phyloP scores from a whole-genome alignment of 1,284 basidiomycete genomes.

The Fomitopsis betulina region DNA sequence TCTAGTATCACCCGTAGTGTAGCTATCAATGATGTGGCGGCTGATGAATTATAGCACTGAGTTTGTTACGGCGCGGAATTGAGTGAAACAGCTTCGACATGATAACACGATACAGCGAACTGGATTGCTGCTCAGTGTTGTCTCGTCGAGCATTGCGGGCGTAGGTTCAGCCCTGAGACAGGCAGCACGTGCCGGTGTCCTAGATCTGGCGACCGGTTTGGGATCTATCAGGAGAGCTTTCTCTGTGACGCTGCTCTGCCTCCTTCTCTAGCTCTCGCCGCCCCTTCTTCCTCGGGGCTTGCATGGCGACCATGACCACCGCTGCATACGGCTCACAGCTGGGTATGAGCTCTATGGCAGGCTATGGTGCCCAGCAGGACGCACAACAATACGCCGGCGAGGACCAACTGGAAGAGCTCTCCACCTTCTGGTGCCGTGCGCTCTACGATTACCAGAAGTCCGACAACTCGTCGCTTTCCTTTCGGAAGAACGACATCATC shows the following conservation, averaged over 20 bases:
- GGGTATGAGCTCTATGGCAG: conserved; percentile 10
- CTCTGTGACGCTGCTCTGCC: neutral
- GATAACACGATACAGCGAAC: no score
- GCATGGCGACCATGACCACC: conserved; percentile 16
- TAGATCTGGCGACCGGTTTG: conserved; percentile 2
- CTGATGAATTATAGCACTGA: no score
- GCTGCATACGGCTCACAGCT: conserved; percentile 18
- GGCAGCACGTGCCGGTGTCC: neutral
- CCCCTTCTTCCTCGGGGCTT: conserved; percentile 3
- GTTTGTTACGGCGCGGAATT: no score
- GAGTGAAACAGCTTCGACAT: no score
- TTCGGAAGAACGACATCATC: conserved; percentile 85
- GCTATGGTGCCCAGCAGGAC: conserved; percentile 11
- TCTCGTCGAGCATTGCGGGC: no score
- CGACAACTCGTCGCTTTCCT: conserved; percentile 86
- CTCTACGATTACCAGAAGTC: conserved; percentile 90
- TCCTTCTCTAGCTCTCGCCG: neutral
- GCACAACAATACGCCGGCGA: conserved; percentile 27
- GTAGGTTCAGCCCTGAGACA: no score
- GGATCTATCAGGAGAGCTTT: conserved; percentile 6
- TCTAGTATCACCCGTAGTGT: no score
- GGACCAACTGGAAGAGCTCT: conserved; percentile 46
- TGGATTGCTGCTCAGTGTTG: no score
- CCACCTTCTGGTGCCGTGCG: conserved; percentile 85
- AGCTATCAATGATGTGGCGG: no score